These are phyloP conservation scores for Lactarius tabidus DNA, from an alignment of 768 basidiomycete genomes.

Conservation along the genomic window DNA sequence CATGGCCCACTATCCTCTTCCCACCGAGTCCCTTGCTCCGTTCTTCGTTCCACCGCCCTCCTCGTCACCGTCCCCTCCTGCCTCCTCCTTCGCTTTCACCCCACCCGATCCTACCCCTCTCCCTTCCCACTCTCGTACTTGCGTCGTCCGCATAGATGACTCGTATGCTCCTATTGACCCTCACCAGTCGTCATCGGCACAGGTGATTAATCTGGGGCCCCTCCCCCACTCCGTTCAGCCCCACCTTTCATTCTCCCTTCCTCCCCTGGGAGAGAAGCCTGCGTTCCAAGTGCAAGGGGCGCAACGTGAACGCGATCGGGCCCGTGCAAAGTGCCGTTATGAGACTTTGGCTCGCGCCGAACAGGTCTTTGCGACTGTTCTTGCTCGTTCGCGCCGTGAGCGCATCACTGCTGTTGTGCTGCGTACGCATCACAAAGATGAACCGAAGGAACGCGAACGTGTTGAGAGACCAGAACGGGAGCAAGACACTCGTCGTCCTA, in stretches of 20 bases:
- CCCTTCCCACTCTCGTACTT: neutral
- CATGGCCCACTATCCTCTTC: slow-evolving; percentile 18
- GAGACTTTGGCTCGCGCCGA: slow-evolving; percentile 19
- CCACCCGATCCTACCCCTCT: slow-evolving; percentile 21
- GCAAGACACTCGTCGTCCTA: slow-evolving; percentile 2
- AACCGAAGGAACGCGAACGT: slow-evolving; percentile 8
- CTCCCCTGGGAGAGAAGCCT: slow-evolving; percentile 2
- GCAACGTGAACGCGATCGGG: slow-evolving; percentile 10
- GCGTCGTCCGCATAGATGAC: slow-evolving; percentile 5
- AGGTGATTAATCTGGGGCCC: slow-evolving; percentile 5
- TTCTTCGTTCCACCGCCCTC: slow-evolving; percentile 12
- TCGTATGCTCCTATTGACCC: slow-evolving; percentile 21
- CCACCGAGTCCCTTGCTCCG: slow-evolving; percentile 2
- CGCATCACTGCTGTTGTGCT: slow-evolving; percentile 7
- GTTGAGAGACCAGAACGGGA: slow-evolving; percentile 16
- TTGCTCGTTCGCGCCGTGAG: slow-evolving; percentile 24
- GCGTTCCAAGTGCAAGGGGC: neutral
- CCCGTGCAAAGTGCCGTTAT: slow-evolving; percentile 17
- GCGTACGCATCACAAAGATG: slow-evolving; percentile 19
- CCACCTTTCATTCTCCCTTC: neutral
- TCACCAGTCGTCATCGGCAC: neutral
- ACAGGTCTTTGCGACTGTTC: slow-evolving; percentile 11
- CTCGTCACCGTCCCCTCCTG: slow-evolving; percentile 14
- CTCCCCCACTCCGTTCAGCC: slow-evolving; percentile 9
- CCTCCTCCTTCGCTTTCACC: slow-evolving; percentile 15